Evolutionary conservation across 768 basidiomycete species (phyloP), one percentile per base, ranked within the genome.

Genomic region (Galerina marginata): DNA sequence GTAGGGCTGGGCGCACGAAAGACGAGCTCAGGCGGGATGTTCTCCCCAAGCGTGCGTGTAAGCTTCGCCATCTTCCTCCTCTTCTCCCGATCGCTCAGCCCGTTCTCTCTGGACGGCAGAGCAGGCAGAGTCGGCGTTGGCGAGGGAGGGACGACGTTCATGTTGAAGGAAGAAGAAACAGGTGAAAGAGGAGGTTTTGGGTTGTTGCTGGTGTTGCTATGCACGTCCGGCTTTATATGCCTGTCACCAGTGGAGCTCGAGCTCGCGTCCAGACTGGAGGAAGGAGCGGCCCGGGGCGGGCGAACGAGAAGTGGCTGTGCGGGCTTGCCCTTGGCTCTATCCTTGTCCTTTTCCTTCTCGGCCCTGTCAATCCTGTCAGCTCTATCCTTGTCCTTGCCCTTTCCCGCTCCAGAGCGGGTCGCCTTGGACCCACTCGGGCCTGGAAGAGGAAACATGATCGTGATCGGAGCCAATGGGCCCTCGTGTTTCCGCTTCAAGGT

Each of bases 61-160:
- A 88, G 77, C 70, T 88, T 88, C 6, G 83, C 85, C 79, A 87
- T 79, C 63, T 82, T 83, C 62, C 75, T 77, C 45, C 85, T 69
- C 16, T 79, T 64, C 54, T 72, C 70, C 36, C 64, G 61, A 29
- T 72, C 71, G 20, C 70, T 67, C 23, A 71, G 53, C 40, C 40
- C 26, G 12, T 55, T 50, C 58, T 25, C 36, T 48, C 26, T 23
- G 42, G 48, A 15, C n/a, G 40, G 37, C 11, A 23, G 56, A 56
- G 29, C 23, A 42, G 39, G 15, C 43, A 63, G 26, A 44, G 64
- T 56, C 5, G 59, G 38, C 1, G 66, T 54, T 20, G 56, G 56
- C 1, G 54, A 59, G 38, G 55, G 33, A n/a, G 56, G 26, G 52
- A 58, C 57, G n/a, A 57, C 29, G 39, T 51, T 58, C 53, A 66